Percentiles rank a stretch among this genome's conserved stretches.
Evolutionary conservation across 306 rosid genomes (phyloP).

Genomic region (Nissolia schottii): DNA sequence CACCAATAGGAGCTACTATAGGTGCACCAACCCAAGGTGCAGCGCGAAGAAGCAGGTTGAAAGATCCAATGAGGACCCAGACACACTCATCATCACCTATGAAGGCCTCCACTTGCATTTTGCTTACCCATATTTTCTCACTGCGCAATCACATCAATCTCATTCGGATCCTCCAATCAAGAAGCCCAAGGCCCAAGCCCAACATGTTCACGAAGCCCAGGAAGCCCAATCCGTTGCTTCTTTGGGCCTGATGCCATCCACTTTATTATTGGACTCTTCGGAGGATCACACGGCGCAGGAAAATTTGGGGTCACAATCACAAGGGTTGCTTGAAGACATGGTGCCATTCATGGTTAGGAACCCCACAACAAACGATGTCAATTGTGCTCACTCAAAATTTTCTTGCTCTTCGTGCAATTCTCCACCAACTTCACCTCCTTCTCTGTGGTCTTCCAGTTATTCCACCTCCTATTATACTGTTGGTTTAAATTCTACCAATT

Average conservation of each 20-base stretch:
- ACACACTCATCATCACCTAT: slow-evolving; percentile 72
- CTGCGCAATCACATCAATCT: slow-evolving; percentile 32
- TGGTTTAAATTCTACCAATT: slow-evolving; percentile 38
- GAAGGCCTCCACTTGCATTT: slow-evolving; percentile 93
- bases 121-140: slow-evolving; percentile 60
- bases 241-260: not conserved
- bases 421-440: slow-evolving; percentile 46
- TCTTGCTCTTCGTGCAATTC: slow-evolving; percentile 38
- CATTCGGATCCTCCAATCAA: slow-evolving; percentile 37
- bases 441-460: slow-evolving; percentile 34
- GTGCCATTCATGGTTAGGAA: slow-evolving; percentile 80
- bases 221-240: slow-evolving; percentile 14
- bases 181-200: slow-evolving; percentile 49
- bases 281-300: slow-evolving; percentile 27
- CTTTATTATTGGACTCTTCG: not conserved
- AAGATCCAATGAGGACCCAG: slow-evolving; percentile 72
- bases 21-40: slow-evolving; percentile 88
- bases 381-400: slow-evolving; percentile 31
- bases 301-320: slow-evolving; percentile 46
- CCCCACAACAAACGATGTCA: slow-evolving; percentile 35
- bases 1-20: slow-evolving; percentile 78
- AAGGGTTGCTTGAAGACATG: slow-evolving; percentile 86
- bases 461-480: slow-evolving; percentile 26
- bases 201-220: slow-evolving; percentile 10
- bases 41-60: slow-evolving; percentile 94